A percentile compares a stretch with the other conserved stretches of the same genome.
phyloP scores from a whole-genome alignment of 768 basidiomycete genomes.

The Rhizopogon vesiculosus region DNA sequence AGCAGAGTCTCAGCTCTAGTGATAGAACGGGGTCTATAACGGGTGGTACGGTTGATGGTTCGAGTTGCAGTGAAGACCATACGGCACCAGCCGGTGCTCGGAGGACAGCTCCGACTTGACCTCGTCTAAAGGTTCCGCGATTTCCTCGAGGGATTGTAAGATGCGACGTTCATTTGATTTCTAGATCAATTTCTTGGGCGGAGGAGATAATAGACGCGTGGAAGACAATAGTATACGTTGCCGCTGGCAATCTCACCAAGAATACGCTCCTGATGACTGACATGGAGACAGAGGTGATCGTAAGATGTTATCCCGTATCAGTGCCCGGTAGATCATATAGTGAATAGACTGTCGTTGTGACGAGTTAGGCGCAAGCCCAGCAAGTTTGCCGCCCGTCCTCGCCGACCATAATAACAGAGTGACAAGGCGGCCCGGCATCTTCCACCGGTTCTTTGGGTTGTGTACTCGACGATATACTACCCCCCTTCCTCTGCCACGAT shows the following conservation, averaged over 20 bases:
- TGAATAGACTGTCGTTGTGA: too few species aligned
- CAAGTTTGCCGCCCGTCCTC: too few species aligned
- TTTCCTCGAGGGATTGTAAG: not conserved
- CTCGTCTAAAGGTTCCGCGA: conserved; percentile 9
- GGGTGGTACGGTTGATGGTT: conserved; percentile 5
- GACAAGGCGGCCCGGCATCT: too few species aligned
- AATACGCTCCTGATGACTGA: conserved; percentile 72
- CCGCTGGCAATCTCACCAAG: conserved; percentile 68
- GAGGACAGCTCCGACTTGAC: conserved; percentile 15
- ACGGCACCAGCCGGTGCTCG: not conserved
- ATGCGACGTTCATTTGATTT: conserved; percentile 21
- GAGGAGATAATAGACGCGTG: conserved; percentile 45
- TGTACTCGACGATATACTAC: too few species aligned
- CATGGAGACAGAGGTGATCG: conserved; percentile 25
- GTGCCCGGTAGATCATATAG: too few species aligned
- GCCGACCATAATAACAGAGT: too few species aligned
- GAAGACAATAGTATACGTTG: conserved; percentile 58
- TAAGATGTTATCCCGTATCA: too few species aligned
- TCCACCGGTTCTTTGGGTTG: too few species aligned
- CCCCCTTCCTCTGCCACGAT: too few species aligned
- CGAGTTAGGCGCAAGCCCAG: too few species aligned
- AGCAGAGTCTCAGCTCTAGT: conserved; percentile 69
- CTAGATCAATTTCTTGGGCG: conserved; percentile 11
- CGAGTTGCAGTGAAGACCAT: conserved; percentile 1
- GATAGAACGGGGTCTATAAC: conserved; percentile 62